A percentile compares a stretch with the other conserved stretches of the same genome.
These are phyloP conservation scores for Kodamaea derodonti DNA, from an alignment of 1,139 yeast species.

Conservation along the genomic window DNA sequence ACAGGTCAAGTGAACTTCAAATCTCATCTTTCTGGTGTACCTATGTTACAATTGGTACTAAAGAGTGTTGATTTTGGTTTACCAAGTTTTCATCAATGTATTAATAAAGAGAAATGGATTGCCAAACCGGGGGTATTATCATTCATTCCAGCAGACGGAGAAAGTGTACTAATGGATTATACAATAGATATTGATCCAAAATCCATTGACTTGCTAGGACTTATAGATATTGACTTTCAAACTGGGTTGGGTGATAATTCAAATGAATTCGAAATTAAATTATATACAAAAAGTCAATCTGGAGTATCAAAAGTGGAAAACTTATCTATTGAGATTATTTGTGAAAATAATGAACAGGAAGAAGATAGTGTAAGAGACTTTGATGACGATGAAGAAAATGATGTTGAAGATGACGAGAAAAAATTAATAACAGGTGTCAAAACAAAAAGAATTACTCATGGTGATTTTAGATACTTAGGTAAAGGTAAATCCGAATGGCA, in stretches of 20 bases:
- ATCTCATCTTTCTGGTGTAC: conserved; percentile 71
- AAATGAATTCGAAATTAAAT: conserved; percentile 74
- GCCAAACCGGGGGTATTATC: conserved; percentile 41
- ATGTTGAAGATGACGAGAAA: conserved; percentile 3
- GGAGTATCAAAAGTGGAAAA: conserved; percentile 55
- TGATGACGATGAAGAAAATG: conserved; percentile 10
- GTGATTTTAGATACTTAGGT: conserved; percentile 59
- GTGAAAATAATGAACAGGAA: conserved; percentile 14
- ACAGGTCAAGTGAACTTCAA: conserved; percentile 63
- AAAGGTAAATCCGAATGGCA: conserved; percentile 69
- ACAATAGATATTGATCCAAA: conserved; percentile 45
- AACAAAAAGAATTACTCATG: conserved; percentile 61
- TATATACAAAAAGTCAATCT: conserved; percentile 51
- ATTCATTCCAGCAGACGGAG: conserved; percentile 90
- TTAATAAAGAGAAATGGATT: conserved; percentile 46
- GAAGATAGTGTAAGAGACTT: conserved; percentile 3
- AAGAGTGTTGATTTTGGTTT: conserved; percentile 37
- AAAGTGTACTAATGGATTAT: conserved; percentile 61
- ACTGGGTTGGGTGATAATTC: conserved; percentile 56
- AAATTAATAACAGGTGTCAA: conserved; percentile 32
- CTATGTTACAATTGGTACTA: conserved; percentile 59
- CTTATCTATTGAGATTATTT: conserved; percentile 48
- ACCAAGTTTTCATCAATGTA: conserved; percentile 61
- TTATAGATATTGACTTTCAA: conserved; percentile 56
- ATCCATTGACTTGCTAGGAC: conserved; percentile 39